A percentile compares a stretch with the other conserved stretches of the same genome.
These are phyloP conservation scores for Brettanomyces nanus DNA, from an alignment of 805 yeast genomes.

Conservation along the genomic window DNA sequence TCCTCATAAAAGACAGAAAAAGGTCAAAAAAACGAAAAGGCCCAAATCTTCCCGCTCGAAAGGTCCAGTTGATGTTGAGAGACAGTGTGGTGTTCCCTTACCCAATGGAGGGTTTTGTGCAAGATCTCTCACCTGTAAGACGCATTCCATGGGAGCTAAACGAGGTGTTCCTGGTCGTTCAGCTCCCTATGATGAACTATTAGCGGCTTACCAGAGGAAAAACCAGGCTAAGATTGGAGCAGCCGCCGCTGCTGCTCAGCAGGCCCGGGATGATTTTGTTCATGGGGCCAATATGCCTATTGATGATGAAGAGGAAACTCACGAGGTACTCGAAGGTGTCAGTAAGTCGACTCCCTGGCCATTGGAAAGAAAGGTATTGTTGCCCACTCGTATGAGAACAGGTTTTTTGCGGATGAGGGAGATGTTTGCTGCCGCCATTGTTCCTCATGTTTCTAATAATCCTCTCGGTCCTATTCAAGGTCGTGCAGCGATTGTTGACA, in stretches of 20 bases:
- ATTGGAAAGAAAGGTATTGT: conserved; percentile 61
- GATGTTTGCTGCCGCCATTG: conserved; percentile 81
- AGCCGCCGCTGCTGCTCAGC: conserved; percentile 71
- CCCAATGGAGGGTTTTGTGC: conserved; percentile 97
- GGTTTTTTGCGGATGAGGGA: conserved; percentile 84
- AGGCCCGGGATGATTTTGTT: conserved; percentile 58
- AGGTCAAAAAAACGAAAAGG: conserved; percentile 15
- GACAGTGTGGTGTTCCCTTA: conserved; percentile 92
- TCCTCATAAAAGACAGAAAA: conserved; percentile 9
- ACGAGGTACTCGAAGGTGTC: conserved; percentile 84
- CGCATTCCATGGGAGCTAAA: conserved; percentile 98
- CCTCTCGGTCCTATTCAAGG: conserved; percentile 73
- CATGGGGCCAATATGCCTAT: conserved; percentile 40
- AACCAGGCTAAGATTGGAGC: conserved; percentile 88
- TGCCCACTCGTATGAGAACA: conserved; percentile 65
- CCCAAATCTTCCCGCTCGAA: conserved; percentile 47
- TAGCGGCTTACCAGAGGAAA: conserved; percentile 84
- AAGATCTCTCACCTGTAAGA: conserved; percentile 90
- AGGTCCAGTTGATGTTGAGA: conserved; percentile 85
- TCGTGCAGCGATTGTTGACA: conserved; percentile 67
- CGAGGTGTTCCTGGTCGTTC: conserved; percentile 91
- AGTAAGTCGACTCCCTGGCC: conserved; percentile 76
- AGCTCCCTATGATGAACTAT: conserved; percentile 80
- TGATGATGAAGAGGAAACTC: conserved; percentile 90
- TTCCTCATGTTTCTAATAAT: conserved; percentile 50